A percentile compares a stretch with the other conserved stretches of the same genome.
phyloP scores from a whole-genome alignment of 2,329 filamentous ascomycete species.

The Lanzia echinophila region DNA sequence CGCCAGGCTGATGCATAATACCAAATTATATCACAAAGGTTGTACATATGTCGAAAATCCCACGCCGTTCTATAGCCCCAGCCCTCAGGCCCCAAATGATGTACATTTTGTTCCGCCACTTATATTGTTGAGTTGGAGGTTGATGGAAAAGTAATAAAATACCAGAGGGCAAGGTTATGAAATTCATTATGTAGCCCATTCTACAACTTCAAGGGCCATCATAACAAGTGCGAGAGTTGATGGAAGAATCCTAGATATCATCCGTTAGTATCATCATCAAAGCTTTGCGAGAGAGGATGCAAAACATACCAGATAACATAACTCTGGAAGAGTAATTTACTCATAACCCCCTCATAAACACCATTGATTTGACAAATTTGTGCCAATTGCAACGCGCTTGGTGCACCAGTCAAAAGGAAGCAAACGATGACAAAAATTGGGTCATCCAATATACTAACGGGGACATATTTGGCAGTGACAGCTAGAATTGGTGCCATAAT shows the following conservation, averaged over 20 bases:
- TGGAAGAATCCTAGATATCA: slow-evolving; percentile 67
- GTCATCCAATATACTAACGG: slow-evolving; percentile 90
- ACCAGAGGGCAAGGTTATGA: background rate
- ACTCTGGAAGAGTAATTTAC: slow-evolving; percentile 87
- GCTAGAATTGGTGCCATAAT: slow-evolving; percentile 91
- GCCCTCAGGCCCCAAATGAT: background rate
- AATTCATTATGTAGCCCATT: slow-evolving; percentile 58
- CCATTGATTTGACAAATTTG: slow-evolving; percentile 99
- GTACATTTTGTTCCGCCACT: no score
- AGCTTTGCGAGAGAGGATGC: background rate
- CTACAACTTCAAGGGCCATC: slow-evolving; percentile 83
- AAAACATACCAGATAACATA: slow-evolving; percentile 79
- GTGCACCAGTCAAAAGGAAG: slow-evolving; percentile 90
- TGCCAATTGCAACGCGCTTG: slow-evolving; percentile 86
- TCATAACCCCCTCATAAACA: slow-evolving; percentile 94
- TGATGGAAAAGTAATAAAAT: background rate
- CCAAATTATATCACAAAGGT: background rate
- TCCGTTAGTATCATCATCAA: background rate
- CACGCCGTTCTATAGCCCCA: background rate
- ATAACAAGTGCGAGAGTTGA: slow-evolving; percentile 88
- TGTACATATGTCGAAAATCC: background rate
- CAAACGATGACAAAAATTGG: slow-evolving; percentile 98
- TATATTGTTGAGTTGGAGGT: background rate
- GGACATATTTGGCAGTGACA: slow-evolving; percentile 80
- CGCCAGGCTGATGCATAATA: background rate